phyloP scores from a whole-genome alignment of 2,329 filamentous ascomycete genomes.

The Monosporascus sp. region DNA sequence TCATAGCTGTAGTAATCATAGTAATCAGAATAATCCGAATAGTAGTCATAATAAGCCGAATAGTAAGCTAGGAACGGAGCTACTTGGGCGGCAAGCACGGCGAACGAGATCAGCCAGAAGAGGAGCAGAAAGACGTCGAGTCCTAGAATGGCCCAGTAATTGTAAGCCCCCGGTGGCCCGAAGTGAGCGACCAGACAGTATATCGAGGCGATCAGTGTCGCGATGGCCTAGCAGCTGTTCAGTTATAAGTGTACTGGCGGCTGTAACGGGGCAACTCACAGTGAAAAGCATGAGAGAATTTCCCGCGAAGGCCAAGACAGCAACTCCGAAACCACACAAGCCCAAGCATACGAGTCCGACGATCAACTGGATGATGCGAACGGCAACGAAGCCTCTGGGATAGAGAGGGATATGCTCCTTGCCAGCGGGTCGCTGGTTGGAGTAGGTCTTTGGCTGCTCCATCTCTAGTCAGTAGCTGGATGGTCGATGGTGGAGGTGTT shows the following conservation, averaged over 20 bases:
- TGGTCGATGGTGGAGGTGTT: too few relatives aligned
- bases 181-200: slow-evolving; percentile 43
- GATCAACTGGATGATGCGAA: slow-evolving; percentile 42
- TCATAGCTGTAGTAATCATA: slow-evolving; percentile 21
- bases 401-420: slow-evolving; percentile 42
- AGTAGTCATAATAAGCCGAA: slow-evolving; percentile 2
- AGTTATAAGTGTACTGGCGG: slow-evolving; percentile 2
- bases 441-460: slow-evolving; percentile 21
- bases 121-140: slow-evolving; percentile 47
- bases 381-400: slow-evolving; percentile 36
- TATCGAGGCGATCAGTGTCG: slow-evolving; percentile 38
- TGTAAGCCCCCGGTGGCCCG: slow-evolving; percentile 38
- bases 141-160: slow-evolving; percentile 47
- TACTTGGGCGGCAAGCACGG: slow-evolving; percentile 33
- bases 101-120: slow-evolving; percentile 47
- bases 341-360: slow-evolving; percentile 41
- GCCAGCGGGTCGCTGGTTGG: slow-evolving; percentile 28
- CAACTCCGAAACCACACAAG: slow-evolving; percentile 40
- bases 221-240: slow-evolving; percentile 29
- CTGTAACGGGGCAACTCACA: slow-evolving; percentile 28
- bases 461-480: not conserved
- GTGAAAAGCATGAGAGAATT: slow-evolving; percentile 31
- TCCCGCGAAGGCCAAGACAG: slow-evolving; percentile 21
- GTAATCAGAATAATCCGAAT: slow-evolving; percentile 5
- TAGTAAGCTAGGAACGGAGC: slow-evolving; percentile 5